Percentiles rank a stretch among this genome's conserved stretches.
phyloP scores from a whole-genome alignment of 257 asterid genomes.

The Ocimum tenuiflorum region DNA sequence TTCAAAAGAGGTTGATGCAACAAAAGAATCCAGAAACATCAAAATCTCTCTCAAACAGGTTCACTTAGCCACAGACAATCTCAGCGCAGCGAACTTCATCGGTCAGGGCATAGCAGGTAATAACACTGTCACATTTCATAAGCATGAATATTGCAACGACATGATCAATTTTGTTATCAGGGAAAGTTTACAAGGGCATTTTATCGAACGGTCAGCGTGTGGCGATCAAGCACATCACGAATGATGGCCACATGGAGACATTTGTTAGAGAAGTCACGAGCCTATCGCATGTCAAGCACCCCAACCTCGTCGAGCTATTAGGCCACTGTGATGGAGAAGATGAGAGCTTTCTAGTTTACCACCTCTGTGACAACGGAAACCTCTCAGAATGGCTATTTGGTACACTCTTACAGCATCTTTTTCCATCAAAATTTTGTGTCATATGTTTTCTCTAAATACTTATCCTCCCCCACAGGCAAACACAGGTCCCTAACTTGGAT shows the following conservation, averaged over 20 bases:
- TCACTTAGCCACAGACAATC: constrained; percentile 47
- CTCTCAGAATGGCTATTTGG: constrained; percentile 82
- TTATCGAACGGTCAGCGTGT: constrained; percentile 39
- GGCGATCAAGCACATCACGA: constrained; percentile 70
- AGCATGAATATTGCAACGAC: background rate
- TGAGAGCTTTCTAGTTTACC: constrained; percentile 72
- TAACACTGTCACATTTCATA: constrained; percentile 7
- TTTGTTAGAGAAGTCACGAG: constrained; percentile 76
- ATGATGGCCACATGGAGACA: constrained; percentile 75
- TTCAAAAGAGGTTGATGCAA: constrained; percentile 28
- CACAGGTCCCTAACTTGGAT: constrained; percentile 52
- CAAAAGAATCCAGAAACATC: constrained; percentile 24
- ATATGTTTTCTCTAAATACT: too few relatives aligned
- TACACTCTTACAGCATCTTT: constrained; percentile 5
- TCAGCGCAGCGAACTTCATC: constrained; percentile 57
- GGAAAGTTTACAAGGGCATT: constrained; percentile 67
- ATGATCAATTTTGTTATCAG: constrained; percentile 22
- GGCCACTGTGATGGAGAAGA: constrained; percentile 70
- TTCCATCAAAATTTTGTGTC: too few relatives aligned
- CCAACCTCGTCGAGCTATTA: constrained; percentile 58
- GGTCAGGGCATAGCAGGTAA: constrained; percentile 81
- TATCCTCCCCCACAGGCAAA: constrained; percentile 34
- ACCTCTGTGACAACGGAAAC: constrained; percentile 72
- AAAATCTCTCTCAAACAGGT: constrained; percentile 45
- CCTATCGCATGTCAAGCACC: constrained; percentile 66